Percentiles rank a stretch among this genome's conserved stretches.
phyloP scores from a whole-genome alignment of 2,329 filamentous ascomycete genomes.

The Kalaharituber pfeilii region DNA sequence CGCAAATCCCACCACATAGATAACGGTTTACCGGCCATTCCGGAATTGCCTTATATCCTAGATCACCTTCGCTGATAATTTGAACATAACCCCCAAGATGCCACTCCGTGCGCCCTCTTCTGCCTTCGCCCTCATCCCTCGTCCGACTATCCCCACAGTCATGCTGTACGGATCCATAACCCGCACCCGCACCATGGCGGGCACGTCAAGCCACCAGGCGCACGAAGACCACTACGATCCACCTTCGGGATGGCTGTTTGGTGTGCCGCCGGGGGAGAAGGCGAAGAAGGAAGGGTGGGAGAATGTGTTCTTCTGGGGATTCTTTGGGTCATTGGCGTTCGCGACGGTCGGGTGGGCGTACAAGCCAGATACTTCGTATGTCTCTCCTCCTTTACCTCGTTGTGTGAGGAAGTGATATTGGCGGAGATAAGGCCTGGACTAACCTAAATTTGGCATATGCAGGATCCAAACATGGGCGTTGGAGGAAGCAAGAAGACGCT shows the following conservation, averaged over 20 bases:
- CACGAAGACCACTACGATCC: constrained; percentile 74
- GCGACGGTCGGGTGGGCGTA: constrained; percentile 73
- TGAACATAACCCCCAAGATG: constrained; percentile 4
- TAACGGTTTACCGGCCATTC: too few relatives aligned
- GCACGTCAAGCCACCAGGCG: neutral
- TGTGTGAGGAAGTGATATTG: neutral
- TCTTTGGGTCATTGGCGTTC: constrained; percentile 58
- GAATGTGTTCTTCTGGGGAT: constrained; percentile 65
- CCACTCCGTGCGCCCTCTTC: constrained; percentile 9
- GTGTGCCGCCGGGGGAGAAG: constrained; percentile 88
- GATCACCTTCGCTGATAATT: too few relatives aligned
- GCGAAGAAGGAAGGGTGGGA: constrained; percentile 95
- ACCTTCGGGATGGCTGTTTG: constrained; percentile 81
- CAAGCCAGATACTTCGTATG: constrained; percentile 97
- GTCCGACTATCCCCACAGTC: constrained; percentile 7
- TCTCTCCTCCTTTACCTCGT: constrained; percentile 26
- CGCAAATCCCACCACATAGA: too few relatives aligned
- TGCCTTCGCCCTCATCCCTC: constrained; percentile 11
- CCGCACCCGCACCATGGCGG: constrained; percentile 4
- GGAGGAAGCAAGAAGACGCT: constrained; percentile 82
- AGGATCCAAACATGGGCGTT: constrained; percentile 99
- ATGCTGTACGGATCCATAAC: constrained; percentile 8
- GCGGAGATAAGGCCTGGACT: neutral
- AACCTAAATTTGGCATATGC: constrained; percentile 18
- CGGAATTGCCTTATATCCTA: too few relatives aligned